Base-by-base conservation (phyloP, 2,329 filamentous ascomycete species). In the Fusarium cicatricum region DNA sequence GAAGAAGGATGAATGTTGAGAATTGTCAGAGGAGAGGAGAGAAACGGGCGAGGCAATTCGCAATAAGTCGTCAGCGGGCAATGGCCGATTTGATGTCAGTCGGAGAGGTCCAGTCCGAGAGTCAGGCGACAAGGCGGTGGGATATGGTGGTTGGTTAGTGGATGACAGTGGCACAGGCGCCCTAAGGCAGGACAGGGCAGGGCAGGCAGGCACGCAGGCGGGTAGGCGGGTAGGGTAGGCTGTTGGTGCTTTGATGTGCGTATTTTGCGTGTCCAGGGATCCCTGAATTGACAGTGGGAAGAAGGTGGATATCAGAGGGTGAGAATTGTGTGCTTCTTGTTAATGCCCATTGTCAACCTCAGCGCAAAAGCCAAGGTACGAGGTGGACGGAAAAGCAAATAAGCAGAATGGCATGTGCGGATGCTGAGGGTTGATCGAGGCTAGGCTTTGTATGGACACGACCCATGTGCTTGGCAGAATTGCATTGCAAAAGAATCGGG, bases 51-150 rank as follows among this genome's bases (percentile, higher is more conserved):
- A 68, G 60, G 66, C 66, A 64, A 68, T 69, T 69, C 66, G 60
- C 61, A 60, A 46, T 47, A 60, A 53, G 56, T 43, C 52, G 64
- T 54, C 62, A 55, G 66, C 61, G 59, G 57, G 55, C 58, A 68
- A 55, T 62, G 60, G 53, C 49, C 55, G 51, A 55, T 50, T 52
- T 36, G 17, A 60, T 47, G 43, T 60, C 58, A 50, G 59, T 42
- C 33, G 46, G 49, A 54, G 46, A 39, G 23, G 39, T n/a, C 19
- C 29, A 26, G 23, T 8, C 6, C 45, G 12, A 12, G 47, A 56
- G 64, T 67, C 65, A 66, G 65, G 60, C 65, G 65, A 67, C 62
- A 52, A 32, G 47, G 51, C 51, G 53, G 56, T 62, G 58, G 63
- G 58, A 44, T 64, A 36, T 55, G 43, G 40, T 53, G 52, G 51